Evolutionary conservation across 2,329 filamentous ascomycete species (phyloP), one percentile per base, ranked within the genome.

Genomic region (Westerdykella sp.): DNA sequence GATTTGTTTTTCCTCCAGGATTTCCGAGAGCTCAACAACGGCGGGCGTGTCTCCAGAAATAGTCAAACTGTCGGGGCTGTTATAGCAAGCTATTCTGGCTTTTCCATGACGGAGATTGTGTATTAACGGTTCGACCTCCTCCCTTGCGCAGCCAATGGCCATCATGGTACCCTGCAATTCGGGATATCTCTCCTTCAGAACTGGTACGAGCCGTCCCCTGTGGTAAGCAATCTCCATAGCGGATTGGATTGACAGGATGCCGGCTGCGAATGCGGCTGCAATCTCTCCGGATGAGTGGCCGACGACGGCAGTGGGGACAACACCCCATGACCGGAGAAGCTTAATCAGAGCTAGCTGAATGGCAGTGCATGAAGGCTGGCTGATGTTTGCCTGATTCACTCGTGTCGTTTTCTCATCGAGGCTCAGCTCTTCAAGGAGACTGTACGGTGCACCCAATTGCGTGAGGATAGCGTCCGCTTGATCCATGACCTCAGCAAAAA

Each of bases 1-100:
- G 13, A 63, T 65, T 11, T 62, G 50, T 30, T 65, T 55, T 6
- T 66, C 60, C 16, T 71, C 59, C 1, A 74, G 49, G 1, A 58
- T 49, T 1, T 55, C 44, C 13, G 63, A 57, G 1, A 66, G 50
- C 39, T 67, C 59, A 0, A 58, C 45, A 21, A 75, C 63, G 7
- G 66, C 69, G 41, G 63, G 55, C 0, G 43, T 42, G 44, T 75
- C 69, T 2, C 73, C 73, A n/a, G 71, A 73, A 1, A 74, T 44
- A 0, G 73, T 76, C 1, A 73, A 54, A 35, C 64, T 71, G 0
- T 52, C 43, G 1, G 69, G 63, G 12, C 65, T 66, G 51, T 76
- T 76, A 37, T 57, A 52, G 42, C 59, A 62, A 3, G 62, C 62
- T 13, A 59, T 43, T 34, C 39, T 44, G 2, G 51, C 44, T 25